Evolutionary conservation across 257 asterid species (phyloP).

Genomic region (Anisodus tanguticus): DNA sequence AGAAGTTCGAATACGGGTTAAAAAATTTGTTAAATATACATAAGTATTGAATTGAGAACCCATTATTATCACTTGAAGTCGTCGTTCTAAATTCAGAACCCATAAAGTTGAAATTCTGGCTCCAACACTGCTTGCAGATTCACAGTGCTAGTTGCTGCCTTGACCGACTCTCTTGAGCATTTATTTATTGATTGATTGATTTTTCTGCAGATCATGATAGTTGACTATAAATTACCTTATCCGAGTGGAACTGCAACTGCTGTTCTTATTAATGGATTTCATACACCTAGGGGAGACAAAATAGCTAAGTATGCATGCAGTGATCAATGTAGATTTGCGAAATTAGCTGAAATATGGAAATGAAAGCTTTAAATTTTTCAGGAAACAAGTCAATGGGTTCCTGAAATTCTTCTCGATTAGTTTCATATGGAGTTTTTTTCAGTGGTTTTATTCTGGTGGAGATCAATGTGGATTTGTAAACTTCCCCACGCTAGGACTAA

Average conservation of each 20-base stretch:
- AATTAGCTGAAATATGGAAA: background rate
- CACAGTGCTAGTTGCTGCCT: background rate
- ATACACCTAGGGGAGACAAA: conserved; percentile 50
- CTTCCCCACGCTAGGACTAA: conserved; percentile 45
- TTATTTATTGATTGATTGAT: background rate
- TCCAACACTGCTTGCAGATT: no score
- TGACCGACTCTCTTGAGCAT: background rate
- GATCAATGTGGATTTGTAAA: conserved; percentile 38
- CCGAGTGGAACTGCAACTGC: conserved; percentile 69
- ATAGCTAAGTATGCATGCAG: conserved; percentile 44
- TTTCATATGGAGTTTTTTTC: conserved; percentile 45
- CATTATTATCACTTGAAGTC: no score
- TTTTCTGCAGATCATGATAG: conserved; percentile 44
- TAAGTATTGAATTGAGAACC: no score
- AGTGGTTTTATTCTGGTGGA: conserved; percentile 47
- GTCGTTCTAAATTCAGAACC: no score
- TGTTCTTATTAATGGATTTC: conserved; percentile 61
- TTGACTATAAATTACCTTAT: conserved; percentile 49
- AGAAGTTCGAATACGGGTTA: no score
- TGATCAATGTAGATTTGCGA: background rate
- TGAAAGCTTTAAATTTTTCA: conserved; percentile 24
- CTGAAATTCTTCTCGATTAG: conserved; percentile 39
- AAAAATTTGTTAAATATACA: no score
- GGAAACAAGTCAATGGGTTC: conserved; percentile 45
- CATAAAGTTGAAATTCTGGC: no score